Base-by-base conservation (phyloP, 768 basidiomycete genomes). In the Hygrocybe punicea region DNA sequence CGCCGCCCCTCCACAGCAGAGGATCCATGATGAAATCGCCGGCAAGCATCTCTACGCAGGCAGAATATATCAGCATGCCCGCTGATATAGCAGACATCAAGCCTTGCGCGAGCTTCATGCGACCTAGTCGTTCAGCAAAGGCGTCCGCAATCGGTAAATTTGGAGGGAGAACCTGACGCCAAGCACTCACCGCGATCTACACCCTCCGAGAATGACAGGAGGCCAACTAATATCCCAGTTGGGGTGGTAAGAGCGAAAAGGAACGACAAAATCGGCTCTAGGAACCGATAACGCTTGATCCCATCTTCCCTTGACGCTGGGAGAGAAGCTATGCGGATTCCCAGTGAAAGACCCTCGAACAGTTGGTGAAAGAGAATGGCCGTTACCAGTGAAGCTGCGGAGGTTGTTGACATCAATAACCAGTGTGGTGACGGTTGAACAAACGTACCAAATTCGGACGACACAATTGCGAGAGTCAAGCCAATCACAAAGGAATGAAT, bases 41-140 rank as follows among this genome's bases (percentile, higher is more conserved):
- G 0, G 88, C 90, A 51, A 93, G 81, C 87, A 93, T 92, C 77
- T 92, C 91, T 6, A 92, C 89, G 9, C 85, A 88, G 10, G 86
- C 82, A 0, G 86, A 90, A 63, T 91, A 92, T 45, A 86, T 90
- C 49, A 93, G 79, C 86, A 92, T 84, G 3, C 90, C 89, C 1
- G 89, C 87, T 0, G 87, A 89, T 33, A 91, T 76, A n/a, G 87
- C 88, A 6, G 84, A 86, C 85, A 91, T 85, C 44, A 91, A 65
- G 19, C 90, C 90, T 66, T 88, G 85, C 1, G 78, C 77, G 14
- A 87, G 76, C 36, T 75, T 71, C 67, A 85, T 73, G n/a, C 74
- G 73, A 9, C 75, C 80, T 80, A 62, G 19, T 39, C 44, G 48
- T 29, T 29, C 29, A 29, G 29, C 29, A 29, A 29, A 29, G n/a